Evolutionary conservation across 352 stramenopile genomes (phyloP), one percentile per base, ranked within the genome.

Genomic region (Thalassiosira pacifica): DNA sequence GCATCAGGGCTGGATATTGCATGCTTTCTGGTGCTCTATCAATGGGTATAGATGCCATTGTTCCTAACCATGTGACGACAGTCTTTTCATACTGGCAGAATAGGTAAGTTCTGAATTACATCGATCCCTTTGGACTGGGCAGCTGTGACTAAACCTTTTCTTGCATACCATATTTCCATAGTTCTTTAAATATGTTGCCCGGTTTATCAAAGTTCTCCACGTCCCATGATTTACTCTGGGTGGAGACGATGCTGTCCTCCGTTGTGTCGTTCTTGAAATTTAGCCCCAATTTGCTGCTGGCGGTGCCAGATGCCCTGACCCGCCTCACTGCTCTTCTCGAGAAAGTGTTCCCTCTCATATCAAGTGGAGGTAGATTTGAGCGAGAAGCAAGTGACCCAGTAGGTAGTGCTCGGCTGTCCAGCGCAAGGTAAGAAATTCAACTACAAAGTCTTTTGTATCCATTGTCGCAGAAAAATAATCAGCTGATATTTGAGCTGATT

Each of bases 241-340:
- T 95, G 10, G 93, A 96, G 71, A 84, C 85, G 13, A 78, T 93
- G 37, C 60, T 96, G 6, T 74, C 86, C 34, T 93, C 89, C 16
- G 79, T 94, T 61, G 83, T 95, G 45, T 85, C 79, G 0, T 96
- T 95, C 74, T 78, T 95, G 19, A 92, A 92, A 72, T 92, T 93
- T 77, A 92, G 87, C 76, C 89, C 91, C 11, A 79, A 88, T 31
- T 79, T 95, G 3, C 63, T 96, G 10, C 73, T 95, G 19, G 86
- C 90, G 29, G 87, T 95, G 32, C 91, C 93, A 42, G 93, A 96
- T 77, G 91, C 93, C 10, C 73, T 96, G 16, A 94, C 80, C 77
- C 80, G 86, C 52, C 88, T 88, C 10, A 91, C 88, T 37, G 61
- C 89, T 9, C 52, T 95, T 61, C 79, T 96, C 10, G 93, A 96